phyloP scores from a whole-genome alignment of 805 yeast genomes.

The Saccharomyces paradoxus region DNA sequence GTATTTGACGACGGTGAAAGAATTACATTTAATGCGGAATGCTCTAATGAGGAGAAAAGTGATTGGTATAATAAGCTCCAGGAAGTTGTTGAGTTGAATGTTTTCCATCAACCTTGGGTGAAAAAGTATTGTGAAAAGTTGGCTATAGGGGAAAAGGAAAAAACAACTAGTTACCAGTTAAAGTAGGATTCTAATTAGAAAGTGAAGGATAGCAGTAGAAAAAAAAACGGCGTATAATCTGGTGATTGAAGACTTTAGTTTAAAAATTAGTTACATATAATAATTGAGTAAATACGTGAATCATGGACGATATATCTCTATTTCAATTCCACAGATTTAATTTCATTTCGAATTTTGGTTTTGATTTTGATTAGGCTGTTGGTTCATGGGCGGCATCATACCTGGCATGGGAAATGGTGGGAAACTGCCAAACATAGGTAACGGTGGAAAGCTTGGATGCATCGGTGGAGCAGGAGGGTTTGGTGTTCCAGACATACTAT shows the following conservation, averaged over 20 bases:
- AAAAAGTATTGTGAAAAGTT: slow-evolving; percentile 32
- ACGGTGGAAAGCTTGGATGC: slow-evolving; percentile 24
- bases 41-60: slow-evolving; percentile 44
- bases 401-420: slow-evolving; percentile 32
- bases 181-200: not conserved
- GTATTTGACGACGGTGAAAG: slow-evolving; percentile 72
- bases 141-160: not conserved
- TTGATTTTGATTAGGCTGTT: slow-evolving; percentile 4
- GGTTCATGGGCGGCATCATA: slow-evolving; percentile 34
- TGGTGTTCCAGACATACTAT: slow-evolving; percentile 2
- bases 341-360: slow-evolving; percentile 1
- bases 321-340: not conserved
- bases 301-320: not conserved
- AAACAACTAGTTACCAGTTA: not conserved
- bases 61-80: slow-evolving; percentile 61
- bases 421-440: slow-evolving; percentile 32
- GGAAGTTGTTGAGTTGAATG: slow-evolving; percentile 46
- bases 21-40: slow-evolving; percentile 78
- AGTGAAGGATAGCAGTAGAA: not conserved
- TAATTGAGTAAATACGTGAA: not conserved
- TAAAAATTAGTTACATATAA: not conserved
- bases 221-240: not conserved
- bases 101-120: slow-evolving; percentile 58
- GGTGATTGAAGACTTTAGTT: not conserved
- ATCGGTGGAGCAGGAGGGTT: slow-evolving; percentile 17